Evolutionary conservation across 1,284 basidiomycete species (phyloP), one percentile per base, ranked within the genome.

Genomic region (Cystobasidium slooffiae): DNA sequence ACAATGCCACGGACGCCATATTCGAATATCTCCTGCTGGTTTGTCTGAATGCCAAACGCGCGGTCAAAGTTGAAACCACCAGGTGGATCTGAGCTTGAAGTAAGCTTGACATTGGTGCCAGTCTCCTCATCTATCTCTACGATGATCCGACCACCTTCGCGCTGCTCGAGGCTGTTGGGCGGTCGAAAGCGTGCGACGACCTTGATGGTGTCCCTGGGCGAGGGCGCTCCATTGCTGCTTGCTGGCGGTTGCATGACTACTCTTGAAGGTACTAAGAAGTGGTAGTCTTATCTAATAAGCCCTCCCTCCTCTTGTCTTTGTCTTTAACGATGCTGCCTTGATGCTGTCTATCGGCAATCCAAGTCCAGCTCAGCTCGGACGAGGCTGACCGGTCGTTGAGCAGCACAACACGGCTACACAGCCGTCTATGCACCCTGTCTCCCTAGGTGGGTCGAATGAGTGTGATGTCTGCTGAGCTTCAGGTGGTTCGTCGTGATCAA

Each of bases 11-110:
- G 97, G 75, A 99, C 93, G 76, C 97, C 96, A 83, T 96, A 99
- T 83, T 99, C 94, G 82, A 99, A 99, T 64, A 99, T 94, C 82
- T 99, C 94, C 68, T 90, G 86, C 83, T 99, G 97, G 83, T 88
- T 87, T 39, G 95, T 94, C 59, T 87, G 88, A 87, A 97, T 95
- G 75, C 93, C 91, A 81, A 99, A 99, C 44, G 97, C 94, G 76
- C 94, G 88, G 84, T 99, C 97, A 81, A 98, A 98, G 41, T 93
- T 93, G 85, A 99, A 99, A 49, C 95, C 96, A 6, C 80, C 80
- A 49, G 77, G 77, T 74, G 80, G 76, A 31, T 46, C 76, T 55
- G 78, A 77, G 49, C 77, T 77, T 16, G 73, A 72, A 41, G 76
- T 89, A 83, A 95, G 85, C 79, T 92, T 88, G 70, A 93, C 93